Evolutionary conservation across 2,329 filamentous ascomycete species (phyloP), one percentile per base, ranked within the genome.

Genomic region (Epichloe elymi): DNA sequence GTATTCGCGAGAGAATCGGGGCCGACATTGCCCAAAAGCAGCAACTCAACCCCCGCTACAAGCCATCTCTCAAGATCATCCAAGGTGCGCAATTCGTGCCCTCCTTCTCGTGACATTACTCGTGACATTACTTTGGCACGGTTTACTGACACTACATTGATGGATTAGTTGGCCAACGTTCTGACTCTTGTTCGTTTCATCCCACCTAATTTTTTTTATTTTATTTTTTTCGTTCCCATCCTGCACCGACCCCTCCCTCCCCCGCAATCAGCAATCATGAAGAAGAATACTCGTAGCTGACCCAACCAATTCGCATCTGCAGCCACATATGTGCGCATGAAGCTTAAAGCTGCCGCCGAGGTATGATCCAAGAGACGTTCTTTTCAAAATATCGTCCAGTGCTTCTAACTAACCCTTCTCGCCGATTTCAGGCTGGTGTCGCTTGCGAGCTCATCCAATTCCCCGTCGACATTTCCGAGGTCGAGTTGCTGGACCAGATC

Each of bases 261-360:
- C n/a, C n/a, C n/a, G n/a, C n/a, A n/a, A n/a, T n/a, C n/a, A n/a
- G 19, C 19, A 19, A 30, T 48, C 40, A 17, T 20, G 43, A 51
- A 15, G 37, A 40, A 20, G 8, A 8, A 30, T 8, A 30, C 26
- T 46, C 14, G 4, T 23, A 45, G 39, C 51, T 51, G 49, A 49
- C 38, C 35, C 23, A 43, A 17, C n/a, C 38, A 19, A 38, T 37
- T 45, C 66, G 63, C 67, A 60, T 66, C 53, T 52, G 56, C 62
- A 91, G 86, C 84, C 63, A 97, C 91, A 49, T 98, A 98, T 86
- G 91, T 98, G 70, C 90, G 90, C 72, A 98, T 98, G 93, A 98
- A 98, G 75, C 74, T 96, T 64, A 98, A 96, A 78, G 93, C 93
- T 58, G 93, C 93, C 53, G 76, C 87, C 67, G 93, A 97, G 78